Evolutionary conservation across 2,329 filamentous ascomycete species (phyloP), one percentile per base, ranked within the genome.

Genomic region (Sphaceloma murrayae): DNA sequence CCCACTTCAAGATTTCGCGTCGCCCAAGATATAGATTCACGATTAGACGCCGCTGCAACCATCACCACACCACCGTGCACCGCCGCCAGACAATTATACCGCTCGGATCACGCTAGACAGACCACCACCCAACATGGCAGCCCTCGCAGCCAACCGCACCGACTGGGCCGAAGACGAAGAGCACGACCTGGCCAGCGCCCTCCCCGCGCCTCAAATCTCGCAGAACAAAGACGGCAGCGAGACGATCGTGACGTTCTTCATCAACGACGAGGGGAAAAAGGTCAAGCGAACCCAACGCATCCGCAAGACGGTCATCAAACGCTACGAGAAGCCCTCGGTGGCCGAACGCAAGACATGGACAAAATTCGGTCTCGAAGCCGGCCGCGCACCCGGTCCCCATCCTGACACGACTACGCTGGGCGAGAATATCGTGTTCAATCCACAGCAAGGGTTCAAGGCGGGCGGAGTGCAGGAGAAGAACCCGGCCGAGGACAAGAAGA

Each of bases 171-270:
- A 96, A 70, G 85, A 91, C 63, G 78, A 81, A 56, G 87, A 94
- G 63, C 52, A 57, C 29, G 85, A 89, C 60, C 82, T 86, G 68
- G 83, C 91, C 67, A 77, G 83, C 70, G 70, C 76, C 55, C 83
- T 98, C 57, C 91, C 91, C 49, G 76, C 84, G 55, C 80, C 85
- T 55, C 82, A 91, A 69, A 84, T 89, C 56, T 89, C 86, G 64
- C 82, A 82, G 64, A 96, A 98, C 78, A 94, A 95, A 71, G 91
- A 98, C 66, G 91, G 93, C 63, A 94, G 86, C 58, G 94, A 95
- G 70, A 98, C 93, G 34, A 83, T 91, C 56, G 81, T 94, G 60
- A 85, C 84, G 51, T 94, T 85, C 72, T 77, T 80, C 58, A 79
- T 86, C 70, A 89, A 94, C 70, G 91, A 98, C 55, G 77, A 89